Evolutionary conservation across 2,329 filamentous ascomycete genomes (phyloP).

Genomic region (Ascochyta koolunga): DNA sequence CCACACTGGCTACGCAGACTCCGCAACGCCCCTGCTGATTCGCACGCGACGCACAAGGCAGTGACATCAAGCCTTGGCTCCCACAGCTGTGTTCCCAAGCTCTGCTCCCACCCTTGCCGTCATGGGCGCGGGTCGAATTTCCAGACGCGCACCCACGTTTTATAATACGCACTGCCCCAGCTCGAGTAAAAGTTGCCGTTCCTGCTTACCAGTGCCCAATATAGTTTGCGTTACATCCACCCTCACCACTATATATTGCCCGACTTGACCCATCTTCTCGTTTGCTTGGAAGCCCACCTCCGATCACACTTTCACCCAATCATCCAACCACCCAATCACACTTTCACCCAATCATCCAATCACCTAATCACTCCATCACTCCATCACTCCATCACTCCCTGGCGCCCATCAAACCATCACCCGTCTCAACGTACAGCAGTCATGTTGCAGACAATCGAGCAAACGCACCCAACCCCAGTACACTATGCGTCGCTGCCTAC

Average conservation of each 20-base stretch:
- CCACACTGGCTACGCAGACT: slow-evolving; percentile 22
- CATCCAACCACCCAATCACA: too few species aligned
- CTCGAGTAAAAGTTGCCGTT: slow-evolving; percentile 17
- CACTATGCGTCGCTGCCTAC: slow-evolving; percentile 42
- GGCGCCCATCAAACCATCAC: not conserved
- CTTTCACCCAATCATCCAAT: too few species aligned
- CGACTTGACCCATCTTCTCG: slow-evolving; percentile 20
- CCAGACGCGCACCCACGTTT: slow-evolving; percentile 24
- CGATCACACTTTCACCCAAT: not conserved
- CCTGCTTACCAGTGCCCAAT: slow-evolving; percentile 31
- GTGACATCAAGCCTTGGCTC: slow-evolving; percentile 44
- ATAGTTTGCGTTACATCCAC: slow-evolving; percentile 27
- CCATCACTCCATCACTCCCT: slow-evolving; percentile 1
- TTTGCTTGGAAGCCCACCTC: not conserved
- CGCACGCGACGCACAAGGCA: slow-evolving; percentile 21
- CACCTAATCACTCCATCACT: too few species aligned
- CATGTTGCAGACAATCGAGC: slow-evolving; percentile 47
- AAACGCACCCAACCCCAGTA: slow-evolving; percentile 30
- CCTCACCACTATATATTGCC: slow-evolving; percentile 37
- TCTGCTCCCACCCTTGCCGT: slow-evolving; percentile 44
- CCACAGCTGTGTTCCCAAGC: slow-evolving; percentile 29
- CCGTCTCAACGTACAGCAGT: slow-evolving; percentile 15
- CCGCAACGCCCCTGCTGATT: slow-evolving; percentile 30
- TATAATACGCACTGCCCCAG: slow-evolving; percentile 37
- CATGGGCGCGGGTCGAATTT: slow-evolving; percentile 41